Percentiles rank a stretch among this genome's conserved stretches.
phyloP scores from a whole-genome alignment of 805 yeast species.

The Schizosaccharomyces lindneri region DNA sequence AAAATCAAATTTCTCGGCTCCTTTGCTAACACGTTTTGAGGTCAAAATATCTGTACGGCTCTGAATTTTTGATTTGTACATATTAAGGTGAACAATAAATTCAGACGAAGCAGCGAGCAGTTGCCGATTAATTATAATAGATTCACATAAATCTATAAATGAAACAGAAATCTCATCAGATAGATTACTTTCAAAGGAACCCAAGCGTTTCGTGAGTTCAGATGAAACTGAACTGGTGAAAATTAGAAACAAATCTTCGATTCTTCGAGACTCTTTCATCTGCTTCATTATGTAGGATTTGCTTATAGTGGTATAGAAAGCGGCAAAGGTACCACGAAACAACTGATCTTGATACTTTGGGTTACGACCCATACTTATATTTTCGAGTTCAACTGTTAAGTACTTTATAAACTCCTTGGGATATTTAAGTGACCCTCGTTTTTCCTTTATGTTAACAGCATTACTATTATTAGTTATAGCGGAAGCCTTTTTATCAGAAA shows the following conservation, averaged over 20 bases:
- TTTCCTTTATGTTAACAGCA: not conserved
- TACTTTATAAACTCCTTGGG: conserved; percentile 15
- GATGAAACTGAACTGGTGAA: conserved; percentile 14
- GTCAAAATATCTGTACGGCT: not conserved
- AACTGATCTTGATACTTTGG: conserved; percentile 19
- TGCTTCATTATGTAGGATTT: conserved; percentile 20
- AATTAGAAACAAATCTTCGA: conserved; percentile 15
- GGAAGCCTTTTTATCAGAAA: not conserved
- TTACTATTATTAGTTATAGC: not conserved
- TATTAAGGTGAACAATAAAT: not conserved
- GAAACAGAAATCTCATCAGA: not conserved
- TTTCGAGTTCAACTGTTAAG: conserved; percentile 16
- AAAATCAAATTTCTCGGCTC: not conserved
- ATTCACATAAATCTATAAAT: not conserved
- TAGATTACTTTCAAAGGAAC: conserved; percentile 5
- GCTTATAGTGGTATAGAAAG: conserved; percentile 36
- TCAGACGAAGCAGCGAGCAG: not conserved
- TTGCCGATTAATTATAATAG: not conserved
- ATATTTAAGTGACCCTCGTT: conserved; percentile 4
- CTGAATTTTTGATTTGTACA: not conserved
- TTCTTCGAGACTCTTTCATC: conserved; percentile 14
- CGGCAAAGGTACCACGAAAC: conserved; percentile 31
- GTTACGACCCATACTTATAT: conserved; percentile 23
- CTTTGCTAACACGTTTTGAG: not conserved
- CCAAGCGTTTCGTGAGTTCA: conserved; percentile 10